Base-by-base conservation (phyloP, 306 rosid species). In the Nissolia schottii region DNA sequence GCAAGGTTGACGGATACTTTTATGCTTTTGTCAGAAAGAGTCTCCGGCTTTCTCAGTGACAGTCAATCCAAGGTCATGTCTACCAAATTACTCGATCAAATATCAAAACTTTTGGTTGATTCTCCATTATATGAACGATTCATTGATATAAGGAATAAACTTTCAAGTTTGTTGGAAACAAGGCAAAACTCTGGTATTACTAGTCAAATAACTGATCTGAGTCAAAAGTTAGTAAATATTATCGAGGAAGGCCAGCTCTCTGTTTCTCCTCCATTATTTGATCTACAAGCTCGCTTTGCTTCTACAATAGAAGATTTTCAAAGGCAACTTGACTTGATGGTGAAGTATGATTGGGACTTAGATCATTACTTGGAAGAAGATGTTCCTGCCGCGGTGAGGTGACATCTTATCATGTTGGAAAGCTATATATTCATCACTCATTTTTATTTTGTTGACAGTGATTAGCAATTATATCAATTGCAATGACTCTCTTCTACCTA, bases 291-390 rank as follows among this genome's bases (percentile, higher is more conserved):
- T 74, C 96, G 93, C 43, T 83, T 94, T 71, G 72, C 80, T 81
- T 84, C 96, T 34, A 89, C 96, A 13, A 46, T 94, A 61, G 99
- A 94, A 64, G 99, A 94, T 74, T 94, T 91, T 83, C 97, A 91
- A 85, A 91, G 90, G 76, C 97, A 94, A 80, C 91, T 94, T 75
- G 99, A 94, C 76, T 85, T 94, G 89, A 84, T 94, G 12, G 93
- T 89, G 85, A 94, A 91, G 71, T 94, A 91, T 80, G 96, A 94
- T 77, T 94, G 99, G 99, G 99, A 94, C 83, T 89, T 94, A 11
- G 99, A 94, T 77, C 87, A 88, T 83, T 91, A 91, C 84, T 81
- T 94, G 82, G 93, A 91, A 83, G 97, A 94, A 86, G 99, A 94
- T 70, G 80, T 94, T 65, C 99, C 99, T 82, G 87, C 90, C 57